Evolutionary conservation across 805 yeast genomes (phyloP).

Genomic region (Vanderwaltozyma verrucispora): DNA sequence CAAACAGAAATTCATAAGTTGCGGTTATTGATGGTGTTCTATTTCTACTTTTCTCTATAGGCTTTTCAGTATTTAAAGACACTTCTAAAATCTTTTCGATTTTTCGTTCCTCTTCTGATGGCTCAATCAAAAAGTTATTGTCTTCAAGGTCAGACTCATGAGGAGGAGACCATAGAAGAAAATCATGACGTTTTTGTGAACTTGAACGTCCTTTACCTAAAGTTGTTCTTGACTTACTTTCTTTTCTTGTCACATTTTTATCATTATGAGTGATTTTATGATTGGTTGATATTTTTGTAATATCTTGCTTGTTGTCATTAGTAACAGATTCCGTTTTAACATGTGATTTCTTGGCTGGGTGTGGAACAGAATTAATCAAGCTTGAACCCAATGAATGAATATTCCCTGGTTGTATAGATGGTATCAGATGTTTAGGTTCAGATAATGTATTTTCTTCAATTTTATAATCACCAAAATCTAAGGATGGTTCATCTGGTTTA

Average conservation of each 20-base stretch:
- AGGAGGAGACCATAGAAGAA: too few relatives aligned
- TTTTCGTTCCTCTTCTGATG: too few relatives aligned
- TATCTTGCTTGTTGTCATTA: not conserved
- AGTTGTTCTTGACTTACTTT: too few relatives aligned
- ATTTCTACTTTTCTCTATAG: not conserved
- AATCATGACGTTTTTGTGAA: too few relatives aligned
- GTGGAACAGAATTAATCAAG: constrained; percentile 23
- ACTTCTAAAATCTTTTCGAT: not conserved
- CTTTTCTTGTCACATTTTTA: too few relatives aligned
- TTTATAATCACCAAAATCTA: not conserved
- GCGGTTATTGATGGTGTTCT: not conserved
- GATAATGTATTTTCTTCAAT: not conserved
- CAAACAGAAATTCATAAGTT: constrained; percentile 15
- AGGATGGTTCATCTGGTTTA: not conserved
- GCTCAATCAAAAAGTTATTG: too few relatives aligned
- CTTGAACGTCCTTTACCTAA: too few relatives aligned
- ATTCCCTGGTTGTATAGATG: constrained; percentile 2
- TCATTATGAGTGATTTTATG: too few relatives aligned
- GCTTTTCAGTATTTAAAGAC: not conserved
- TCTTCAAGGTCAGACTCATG: too few relatives aligned
- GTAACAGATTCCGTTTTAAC: not conserved
- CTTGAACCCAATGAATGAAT: constrained; percentile 21
- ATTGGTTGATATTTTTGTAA: too few relatives aligned
- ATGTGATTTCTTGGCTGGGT: constrained; percentile 17
- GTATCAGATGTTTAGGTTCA: not conserved